Base-by-base conservation (phyloP, 2,329 filamentous ascomycete genomes). In the Cercospora citrullina region DNA sequence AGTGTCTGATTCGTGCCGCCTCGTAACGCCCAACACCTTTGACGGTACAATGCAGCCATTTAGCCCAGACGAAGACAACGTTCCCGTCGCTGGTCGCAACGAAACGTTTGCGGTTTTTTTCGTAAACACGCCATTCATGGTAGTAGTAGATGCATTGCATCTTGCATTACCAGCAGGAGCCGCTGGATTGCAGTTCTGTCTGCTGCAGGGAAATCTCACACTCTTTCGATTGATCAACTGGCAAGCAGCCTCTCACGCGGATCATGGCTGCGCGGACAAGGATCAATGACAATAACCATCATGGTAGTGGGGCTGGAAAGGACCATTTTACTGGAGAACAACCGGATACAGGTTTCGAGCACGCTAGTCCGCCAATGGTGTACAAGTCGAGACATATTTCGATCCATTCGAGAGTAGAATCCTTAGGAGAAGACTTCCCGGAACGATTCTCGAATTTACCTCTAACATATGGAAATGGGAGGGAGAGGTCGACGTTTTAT, bases 381-480 rank as follows among this genome's bases (percentile, higher is more conserved):
- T 75, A 76, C 72, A 75, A 75, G 45, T 75, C 75, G 14, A 71
- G 75, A 59, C 76, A 77, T 28, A 73, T 78, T 48, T 77, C 76
- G 23, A 69, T 77, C 5, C 75, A 78, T 60, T 76, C 74, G 16
- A 63, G 72, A 61, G 73, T 75, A 0, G 73, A 78, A 31, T 73
- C 75, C 6, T 64, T 76, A 16, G 72, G 70, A 12, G 68, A 67
- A 7, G 68, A 73, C 7, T 23, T 18, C 21, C 65, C 65, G 62
- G 69, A 69, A 33, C 63, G 67, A 12, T 69, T 72, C 23, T 69
- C 71, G 42, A 72, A 75, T 16, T 69, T 75, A 14, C 74, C 74
- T n/a, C 67, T 69, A n/a, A 71, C 71, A 9, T 75, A 75, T 58
- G 69, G 69, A 16, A 63, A 67, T 42, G 70, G 65, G 26, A 62